Evolutionary conservation across 2,329 filamentous ascomycete genomes (phyloP).

Genomic region (Exophiala sp.): DNA sequence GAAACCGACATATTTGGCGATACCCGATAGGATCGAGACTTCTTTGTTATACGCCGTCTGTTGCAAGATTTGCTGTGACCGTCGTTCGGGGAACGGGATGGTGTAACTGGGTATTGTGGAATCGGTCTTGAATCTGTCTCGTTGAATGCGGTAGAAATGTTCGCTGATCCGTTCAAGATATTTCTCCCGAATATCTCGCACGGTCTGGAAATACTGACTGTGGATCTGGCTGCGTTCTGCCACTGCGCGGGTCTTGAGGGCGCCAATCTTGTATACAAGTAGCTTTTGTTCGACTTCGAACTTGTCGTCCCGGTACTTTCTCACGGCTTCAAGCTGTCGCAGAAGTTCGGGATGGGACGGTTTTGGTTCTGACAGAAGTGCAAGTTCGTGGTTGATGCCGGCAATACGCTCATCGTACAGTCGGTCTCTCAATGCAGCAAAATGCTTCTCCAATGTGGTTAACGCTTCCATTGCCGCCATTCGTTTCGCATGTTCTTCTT

Average conservation of each 20-base stretch:
- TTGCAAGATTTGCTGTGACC: slow-evolving; percentile 71
- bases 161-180: slow-evolving; percentile 75
- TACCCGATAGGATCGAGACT: slow-evolving; percentile 80
- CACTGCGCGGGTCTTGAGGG: slow-evolving; percentile 67
- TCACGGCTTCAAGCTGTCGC: slow-evolving; percentile 80
- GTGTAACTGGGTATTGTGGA: slow-evolving; percentile 76
- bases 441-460: slow-evolving; percentile 76
- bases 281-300: slow-evolving; percentile 68
- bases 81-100: slow-evolving; percentile 70
- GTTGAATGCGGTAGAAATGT: slow-evolving; percentile 88
- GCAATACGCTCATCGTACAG: slow-evolving; percentile 84
- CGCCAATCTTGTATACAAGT: slow-evolving; percentile 65
- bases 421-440: slow-evolving; percentile 71
- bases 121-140: slow-evolving; percentile 72
- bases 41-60: slow-evolving; percentile 92
- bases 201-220: slow-evolving; percentile 81
- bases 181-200: slow-evolving; percentile 74
- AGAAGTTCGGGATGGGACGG: slow-evolving; percentile 84
- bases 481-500: slow-evolving; percentile 63
- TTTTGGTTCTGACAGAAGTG: slow-evolving; percentile 52
- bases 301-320: slow-evolving; percentile 75
- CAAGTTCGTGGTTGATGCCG: slow-evolving; percentile 64
- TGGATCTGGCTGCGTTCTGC: slow-evolving; percentile 80
- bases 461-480: slow-evolving; percentile 74
- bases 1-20: slow-evolving; percentile 94